Conservation (phyloP, 805 yeast genomes). For the Sugiyamaella chiloensis region DNA sequence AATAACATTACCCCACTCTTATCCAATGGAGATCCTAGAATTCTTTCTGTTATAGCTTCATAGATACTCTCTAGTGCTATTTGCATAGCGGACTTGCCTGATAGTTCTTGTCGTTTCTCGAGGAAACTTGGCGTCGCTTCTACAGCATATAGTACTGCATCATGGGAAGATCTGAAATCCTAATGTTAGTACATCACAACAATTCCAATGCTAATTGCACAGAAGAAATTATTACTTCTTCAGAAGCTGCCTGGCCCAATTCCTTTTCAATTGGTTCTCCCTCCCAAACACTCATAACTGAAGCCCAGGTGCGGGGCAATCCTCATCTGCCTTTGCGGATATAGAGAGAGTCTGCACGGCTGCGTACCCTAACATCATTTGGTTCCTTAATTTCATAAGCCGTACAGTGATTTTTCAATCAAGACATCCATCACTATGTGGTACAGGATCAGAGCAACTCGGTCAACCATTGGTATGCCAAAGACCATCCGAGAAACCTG, state of each 20-base stretch:
- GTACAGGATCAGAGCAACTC: constrained; percentile 68
- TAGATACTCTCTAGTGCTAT: constrained; percentile 49
- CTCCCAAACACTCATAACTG: constrained; percentile 1
- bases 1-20: constrained; percentile 71
- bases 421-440: constrained; percentile 28
- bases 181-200: constrained; percentile 1
- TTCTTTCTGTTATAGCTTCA: constrained; percentile 62
- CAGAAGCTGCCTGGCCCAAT: not conserved
- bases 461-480: constrained; percentile 87
- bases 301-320: too few species aligned
- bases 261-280: constrained; percentile 1
- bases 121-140: constrained; percentile 36
- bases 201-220: too few species aligned
- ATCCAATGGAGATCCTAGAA: constrained; percentile 62
- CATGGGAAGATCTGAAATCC: constrained; percentile 27
- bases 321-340: too few species aligned
- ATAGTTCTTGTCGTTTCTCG: constrained; percentile 17
- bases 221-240: not conserved
- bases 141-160: constrained; percentile 36
- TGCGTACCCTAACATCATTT: too few species aligned
- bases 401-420: not conserved
- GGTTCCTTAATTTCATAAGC: not conserved
- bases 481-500: constrained; percentile 61
- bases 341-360: too few species aligned
- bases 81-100: constrained; percentile 18